phyloP scores from a whole-genome alignment of 129 eudicot species.

The Smallanthus sonchifolius region DNA sequence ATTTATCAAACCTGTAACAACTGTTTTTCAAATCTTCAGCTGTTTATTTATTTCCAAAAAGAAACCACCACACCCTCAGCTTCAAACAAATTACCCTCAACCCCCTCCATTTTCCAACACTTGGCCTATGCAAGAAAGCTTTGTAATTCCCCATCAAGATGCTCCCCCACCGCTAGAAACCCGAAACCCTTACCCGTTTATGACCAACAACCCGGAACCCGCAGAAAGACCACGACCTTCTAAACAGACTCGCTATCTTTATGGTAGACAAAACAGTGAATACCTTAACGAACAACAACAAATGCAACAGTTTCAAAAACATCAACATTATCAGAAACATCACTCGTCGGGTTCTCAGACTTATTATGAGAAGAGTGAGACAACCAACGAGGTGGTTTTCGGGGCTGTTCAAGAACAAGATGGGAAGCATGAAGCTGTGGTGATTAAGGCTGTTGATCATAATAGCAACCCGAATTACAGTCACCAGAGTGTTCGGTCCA shows the following conservation, averaged over 20 bases:
- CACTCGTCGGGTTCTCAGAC: slow-evolving; percentile 53
- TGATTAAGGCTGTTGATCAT: slow-evolving; percentile 80
- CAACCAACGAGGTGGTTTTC: slow-evolving; percentile 72
- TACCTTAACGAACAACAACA: slow-evolving; percentile 35
- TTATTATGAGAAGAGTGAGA: slow-evolving; percentile 46
- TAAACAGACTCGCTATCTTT: slow-evolving; percentile 48
- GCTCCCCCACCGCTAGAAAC: slow-evolving; percentile 64
- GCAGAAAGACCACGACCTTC: slow-evolving; percentile 45
- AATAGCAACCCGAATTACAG: slow-evolving; percentile 41
- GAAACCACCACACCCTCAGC: slow-evolving; percentile 28
- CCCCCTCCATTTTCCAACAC: slow-evolving; percentile 35
- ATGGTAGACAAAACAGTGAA: slow-evolving; percentile 37
- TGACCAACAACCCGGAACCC: slow-evolving; percentile 38
- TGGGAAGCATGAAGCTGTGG: slow-evolving; percentile 64
- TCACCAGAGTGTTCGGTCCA: slow-evolving; percentile 51
- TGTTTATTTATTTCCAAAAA: slow-evolving; percentile 48
- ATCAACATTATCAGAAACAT: slow-evolving; percentile 63
- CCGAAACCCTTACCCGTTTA: slow-evolving; percentile 48
- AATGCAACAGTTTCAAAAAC: slow-evolving; percentile 48
- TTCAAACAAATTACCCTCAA: slow-evolving; percentile 54
- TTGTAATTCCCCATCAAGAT: slow-evolving; percentile 56
- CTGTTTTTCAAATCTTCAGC: slow-evolving; percentile 44
- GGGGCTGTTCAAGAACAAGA: slow-evolving; percentile 96
- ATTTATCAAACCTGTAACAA: slow-evolving; percentile 47
- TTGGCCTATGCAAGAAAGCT: slow-evolving; percentile 87